Evolutionary conservation across 2,329 filamentous ascomycete genomes (phyloP).

Genomic region (Ophiocordyceps robertsii): DNA sequence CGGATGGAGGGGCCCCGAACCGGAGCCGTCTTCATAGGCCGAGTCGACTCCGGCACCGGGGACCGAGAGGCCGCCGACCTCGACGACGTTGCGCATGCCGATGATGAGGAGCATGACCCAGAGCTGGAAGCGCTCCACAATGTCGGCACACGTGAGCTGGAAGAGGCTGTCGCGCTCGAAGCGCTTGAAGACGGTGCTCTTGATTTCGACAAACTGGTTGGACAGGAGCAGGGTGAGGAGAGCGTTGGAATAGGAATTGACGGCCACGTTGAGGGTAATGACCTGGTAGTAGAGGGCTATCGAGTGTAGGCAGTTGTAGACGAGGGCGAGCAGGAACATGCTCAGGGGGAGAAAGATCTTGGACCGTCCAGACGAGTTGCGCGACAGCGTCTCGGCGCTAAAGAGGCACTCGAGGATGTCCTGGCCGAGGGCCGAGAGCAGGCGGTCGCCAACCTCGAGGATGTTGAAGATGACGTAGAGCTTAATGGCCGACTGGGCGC

Average conservation of each 20-base stretch:
- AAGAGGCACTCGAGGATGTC: slow-evolving; percentile 95
- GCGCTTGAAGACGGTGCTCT: slow-evolving; percentile 95
- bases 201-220: slow-evolving; percentile 98
- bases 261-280: slow-evolving; percentile 92
- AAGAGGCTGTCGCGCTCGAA: slow-evolving; percentile 98
- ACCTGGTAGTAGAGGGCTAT: slow-evolving; percentile 92
- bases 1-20: slow-evolving; percentile 45
- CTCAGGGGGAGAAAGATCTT: slow-evolving; percentile 81
- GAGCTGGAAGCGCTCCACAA: slow-evolving; percentile 92
- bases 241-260: slow-evolving; percentile 97
- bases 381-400: slow-evolving; percentile 80
- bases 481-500: slow-evolving; percentile 93
- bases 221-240: slow-evolving; percentile 83
- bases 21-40: slow-evolving; percentile 32
- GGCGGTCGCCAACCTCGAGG: slow-evolving; percentile 79
- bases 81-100: slow-evolving; percentile 87
- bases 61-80: slow-evolving; percentile 73
- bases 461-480: slow-evolving; percentile 99
- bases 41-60: slow-evolving; percentile 38
- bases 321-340: slow-evolving; percentile 77
- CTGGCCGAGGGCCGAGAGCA: slow-evolving; percentile 84
- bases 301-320: slow-evolving; percentile 80
- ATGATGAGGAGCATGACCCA: slow-evolving; percentile 98
- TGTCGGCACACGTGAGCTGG: slow-evolving; percentile 88
- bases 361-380: slow-evolving; percentile 76